phyloP scores from a whole-genome alignment of 495 filamentous ascomycete species.

The Geopyxis carbonaria region DNA sequence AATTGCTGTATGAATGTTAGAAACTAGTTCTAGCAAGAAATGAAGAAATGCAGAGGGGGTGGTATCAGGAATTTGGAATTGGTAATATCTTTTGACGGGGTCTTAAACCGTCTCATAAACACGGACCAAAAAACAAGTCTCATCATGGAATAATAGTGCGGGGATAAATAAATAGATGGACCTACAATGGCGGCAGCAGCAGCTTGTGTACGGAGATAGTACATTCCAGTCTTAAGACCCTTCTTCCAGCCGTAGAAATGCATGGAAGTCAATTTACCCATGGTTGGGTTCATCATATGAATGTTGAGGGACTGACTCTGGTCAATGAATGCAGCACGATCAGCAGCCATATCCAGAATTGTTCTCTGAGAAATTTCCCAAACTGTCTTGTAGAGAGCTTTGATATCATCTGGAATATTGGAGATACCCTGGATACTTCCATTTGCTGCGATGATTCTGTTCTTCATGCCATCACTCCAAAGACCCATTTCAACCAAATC shows the following conservation, averaged over 20 bases:
- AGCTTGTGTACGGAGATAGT: conserved; percentile 96
- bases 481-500: conserved; percentile 94
- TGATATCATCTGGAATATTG: conserved; percentile 89
- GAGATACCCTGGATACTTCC: conserved; percentile 92
- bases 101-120: conserved; percentile 21
- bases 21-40: not conserved
- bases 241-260: conserved; percentile 99
- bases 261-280: conserved; percentile 99
- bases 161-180: not conserved
- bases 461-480: conserved; percentile 99
- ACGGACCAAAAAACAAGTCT: conserved; percentile 14
- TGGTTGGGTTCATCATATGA: conserved; percentile 95
- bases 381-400: conserved; percentile 95
- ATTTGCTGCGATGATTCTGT: conserved; percentile 93
- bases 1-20: conserved; percentile 42
- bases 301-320: conserved; percentile 98
- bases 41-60: not conserved
- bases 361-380: conserved; percentile 98
- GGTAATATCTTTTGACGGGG: conserved; percentile 9
- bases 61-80: conserved; percentile 2
- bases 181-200: conserved; percentile 69
- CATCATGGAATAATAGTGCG: conserved; percentile 7
- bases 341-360: conserved; percentile 93
- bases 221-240: conserved; percentile 98
- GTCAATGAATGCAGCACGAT: conserved; percentile 94